Base-by-base conservation (phyloP, 2,329 filamentous ascomycete genomes). In the Cytospora piceicola region DNA sequence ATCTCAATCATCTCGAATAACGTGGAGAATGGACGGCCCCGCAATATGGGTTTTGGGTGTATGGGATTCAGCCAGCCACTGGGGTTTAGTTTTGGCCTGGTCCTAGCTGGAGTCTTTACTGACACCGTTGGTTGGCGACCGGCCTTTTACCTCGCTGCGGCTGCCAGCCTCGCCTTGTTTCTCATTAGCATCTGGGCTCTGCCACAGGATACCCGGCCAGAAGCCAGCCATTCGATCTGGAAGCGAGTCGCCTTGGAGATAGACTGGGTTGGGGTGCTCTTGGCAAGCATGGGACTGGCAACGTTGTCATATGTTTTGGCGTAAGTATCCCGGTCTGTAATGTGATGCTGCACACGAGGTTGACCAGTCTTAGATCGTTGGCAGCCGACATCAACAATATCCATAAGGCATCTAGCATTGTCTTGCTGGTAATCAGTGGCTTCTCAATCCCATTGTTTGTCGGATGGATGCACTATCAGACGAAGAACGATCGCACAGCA, bases 261-360 rank as follows among this genome's bases (percentile, higher is more conserved):
- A 54, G 85, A 87, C 67, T 87, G 84, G 83, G 68, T 83, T 27
- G 85, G 85, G 0, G 81, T 82, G 0, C 27, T 78, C 0, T 76
- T 86, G 3, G 80, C 79, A 1, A 81, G 79, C 42, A 72, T 76
- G 0, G 80, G 77, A 22, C 74, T 87, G 67, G 81, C 79, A 0
- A 72, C 84, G 61, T 72, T 86, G 2, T 83, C 79, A 2, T 86
- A 86, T 69, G 76, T 83, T n/a, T 75, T 86, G n/a, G 82, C 82
- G 81, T 83, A 70, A 75, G 81, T 78, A 32, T 36, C 11, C 29
- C 0, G 3, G 55, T 22, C 52, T 4, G 8, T 17, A 9, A 12
- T 4, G 34, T 36, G 34, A 36, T 36, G 34, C 24, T 42, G 64
- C 24, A 29, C 65, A 27, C 20, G 55, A 42, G 22, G 27, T 30